Evolutionary conservation across 495 filamentous ascomycete species (phyloP).

Genomic region (Penicillium chermesinum): DNA sequence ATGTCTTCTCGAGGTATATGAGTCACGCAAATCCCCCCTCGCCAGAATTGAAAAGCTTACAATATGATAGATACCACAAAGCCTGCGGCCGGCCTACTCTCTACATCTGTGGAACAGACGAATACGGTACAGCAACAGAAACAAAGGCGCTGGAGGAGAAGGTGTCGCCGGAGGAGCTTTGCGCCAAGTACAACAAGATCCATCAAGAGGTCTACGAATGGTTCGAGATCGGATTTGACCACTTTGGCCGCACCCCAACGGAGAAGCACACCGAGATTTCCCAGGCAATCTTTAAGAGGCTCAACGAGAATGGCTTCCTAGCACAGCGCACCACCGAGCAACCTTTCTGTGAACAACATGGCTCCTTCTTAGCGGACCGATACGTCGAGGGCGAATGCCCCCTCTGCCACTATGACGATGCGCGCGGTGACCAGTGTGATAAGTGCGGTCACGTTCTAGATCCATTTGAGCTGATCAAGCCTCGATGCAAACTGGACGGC

Average conservation of each 20-base stretch:
- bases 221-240: constrained; percentile 81
- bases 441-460: constrained; percentile 78
- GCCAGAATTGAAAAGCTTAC: constrained; percentile 13
- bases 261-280: constrained; percentile 78
- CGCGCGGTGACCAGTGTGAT: constrained; percentile 84
- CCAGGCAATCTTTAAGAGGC: constrained; percentile 75
- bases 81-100: constrained; percentile 59
- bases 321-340: constrained; percentile 72
- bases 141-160: constrained; percentile 68
- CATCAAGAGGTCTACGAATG: constrained; percentile 84
- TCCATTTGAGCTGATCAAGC: constrained; percentile 56
- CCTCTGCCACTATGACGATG: constrained; percentile 73
- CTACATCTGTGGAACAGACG: constrained; percentile 57
- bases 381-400: constrained; percentile 90
- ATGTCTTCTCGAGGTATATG: constrained; percentile 65
- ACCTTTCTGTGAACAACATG: constrained; percentile 80
- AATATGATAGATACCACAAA: constrained; percentile 58
- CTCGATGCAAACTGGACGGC: constrained; percentile 76
- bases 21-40: constrained; percentile 16
- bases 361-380: constrained; percentile 84
- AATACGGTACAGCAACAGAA: constrained; percentile 86
- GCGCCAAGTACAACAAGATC: constrained; percentile 78
- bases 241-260: constrained; percentile 80
- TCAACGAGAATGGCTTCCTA: constrained; percentile 76
- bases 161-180: constrained; percentile 65